Evolutionary conservation across 2,329 filamentous ascomycete genomes (phyloP).

Genomic region (Phialocephala subalpina): DNA sequence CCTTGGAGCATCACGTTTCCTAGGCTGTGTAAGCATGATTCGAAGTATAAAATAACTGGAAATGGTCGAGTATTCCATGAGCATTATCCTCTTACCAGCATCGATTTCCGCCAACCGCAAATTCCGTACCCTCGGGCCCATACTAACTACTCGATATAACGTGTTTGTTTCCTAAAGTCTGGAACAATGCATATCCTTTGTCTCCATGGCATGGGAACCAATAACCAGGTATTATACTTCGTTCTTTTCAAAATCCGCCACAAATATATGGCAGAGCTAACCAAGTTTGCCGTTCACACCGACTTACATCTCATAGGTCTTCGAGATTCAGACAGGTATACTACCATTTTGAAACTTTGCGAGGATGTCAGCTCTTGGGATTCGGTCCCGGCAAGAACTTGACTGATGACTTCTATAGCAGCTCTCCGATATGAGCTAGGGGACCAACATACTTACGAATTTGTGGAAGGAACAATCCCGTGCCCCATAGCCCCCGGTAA

Average conservation of each 20-base stretch:
- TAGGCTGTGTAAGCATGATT: too few species aligned
- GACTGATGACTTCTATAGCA: slow-evolving; percentile 13
- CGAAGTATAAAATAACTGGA: too few species aligned
- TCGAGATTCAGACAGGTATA: background rate
- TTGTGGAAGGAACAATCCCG: slow-evolving; percentile 25
- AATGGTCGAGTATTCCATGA: too few species aligned
- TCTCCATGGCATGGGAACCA: background rate
- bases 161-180: too few species aligned
- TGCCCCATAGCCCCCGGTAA: slow-evolving; percentile 15
- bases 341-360: background rate
- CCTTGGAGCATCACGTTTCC: too few species aligned
- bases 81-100: too few species aligned
- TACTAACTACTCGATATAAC: too few species aligned
- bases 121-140: too few species aligned
- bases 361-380: background rate
- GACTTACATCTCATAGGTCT: background rate
- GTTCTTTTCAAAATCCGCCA: background rate
- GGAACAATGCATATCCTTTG: slow-evolving; percentile 1
- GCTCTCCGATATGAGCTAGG: slow-evolving; percentile 26
- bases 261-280: too few species aligned
- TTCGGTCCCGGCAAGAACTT: background rate
- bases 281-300: too few species aligned
- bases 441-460: slow-evolving; percentile 27
- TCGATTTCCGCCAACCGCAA: too few species aligned
- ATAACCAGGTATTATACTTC: background rate